phyloP scores from a whole-genome alignment of 305 asterid genomes.

The Fraxinus nigra region DNA sequence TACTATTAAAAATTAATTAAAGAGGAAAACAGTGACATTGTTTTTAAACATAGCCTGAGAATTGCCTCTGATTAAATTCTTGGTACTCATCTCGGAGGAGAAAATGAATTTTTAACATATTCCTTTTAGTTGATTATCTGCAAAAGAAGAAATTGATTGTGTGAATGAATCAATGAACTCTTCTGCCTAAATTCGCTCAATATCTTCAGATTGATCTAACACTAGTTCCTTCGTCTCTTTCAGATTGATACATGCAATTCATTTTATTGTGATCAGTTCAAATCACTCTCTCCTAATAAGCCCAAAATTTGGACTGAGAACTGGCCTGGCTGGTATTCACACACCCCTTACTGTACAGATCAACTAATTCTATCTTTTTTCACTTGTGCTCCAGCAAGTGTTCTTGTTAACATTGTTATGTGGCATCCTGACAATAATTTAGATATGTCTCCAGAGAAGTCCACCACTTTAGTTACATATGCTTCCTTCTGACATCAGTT shows the following conservation, averaged over 20 bases:
- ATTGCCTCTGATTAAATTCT: background rate
- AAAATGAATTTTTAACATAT: background rate
- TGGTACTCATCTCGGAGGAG: background rate
- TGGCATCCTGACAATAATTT: slow-evolving; percentile 3
- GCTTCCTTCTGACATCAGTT: background rate
- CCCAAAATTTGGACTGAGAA: slow-evolving; percentile 96
- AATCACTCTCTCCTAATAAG: slow-evolving; percentile 68
- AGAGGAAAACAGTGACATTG: background rate
- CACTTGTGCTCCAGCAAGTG: background rate
- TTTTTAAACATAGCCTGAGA: background rate
- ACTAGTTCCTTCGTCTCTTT: slow-evolving; percentile 19
- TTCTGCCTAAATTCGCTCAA: slow-evolving; percentile 17
- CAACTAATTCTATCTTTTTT: slow-evolving; percentile 15
- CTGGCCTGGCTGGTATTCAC: slow-evolving; percentile 95
- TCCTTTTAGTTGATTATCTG: background rate
- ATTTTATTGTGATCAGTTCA: slow-evolving; percentile 85
- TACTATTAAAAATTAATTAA: background rate
- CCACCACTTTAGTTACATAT: background rate
- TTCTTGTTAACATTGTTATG: slow-evolving; percentile 4
- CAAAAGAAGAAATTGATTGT: background rate
- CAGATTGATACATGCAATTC: slow-evolving; percentile 96
- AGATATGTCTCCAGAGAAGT: background rate
- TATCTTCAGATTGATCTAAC: slow-evolving; percentile 23
- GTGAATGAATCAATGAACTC: background rate
- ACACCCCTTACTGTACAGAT: slow-evolving; percentile 14